These are phyloP conservation scores for Brassica juncea DNA, from an alignment of 345 rosid genomes.

Conservation along the genomic window DNA sequence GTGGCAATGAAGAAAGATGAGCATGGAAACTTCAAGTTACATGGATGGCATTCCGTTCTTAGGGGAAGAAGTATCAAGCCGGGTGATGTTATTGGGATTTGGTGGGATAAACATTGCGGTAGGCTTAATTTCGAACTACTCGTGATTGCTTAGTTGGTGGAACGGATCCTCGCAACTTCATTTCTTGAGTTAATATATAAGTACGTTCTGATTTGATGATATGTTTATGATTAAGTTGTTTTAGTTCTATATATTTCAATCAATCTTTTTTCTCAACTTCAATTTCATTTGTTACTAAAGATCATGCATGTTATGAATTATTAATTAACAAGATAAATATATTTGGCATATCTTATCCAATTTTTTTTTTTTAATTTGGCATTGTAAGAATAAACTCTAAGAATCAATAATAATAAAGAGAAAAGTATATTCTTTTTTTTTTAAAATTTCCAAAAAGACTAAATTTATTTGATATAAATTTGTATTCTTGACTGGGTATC, in stretches of 20 bases:
- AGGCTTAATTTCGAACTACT: background rate
- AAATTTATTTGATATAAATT: too few relatives aligned
- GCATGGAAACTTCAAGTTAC: background rate
- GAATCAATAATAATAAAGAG: too few relatives aligned
- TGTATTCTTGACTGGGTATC: too few relatives aligned
- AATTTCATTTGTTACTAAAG: background rate
- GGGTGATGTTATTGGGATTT: background rate
- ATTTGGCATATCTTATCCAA: background rate
- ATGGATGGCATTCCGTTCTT: background rate
- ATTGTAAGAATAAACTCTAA: background rate
- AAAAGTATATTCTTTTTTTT: too few relatives aligned
- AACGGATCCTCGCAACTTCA: background rate
- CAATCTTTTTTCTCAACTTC: background rate
- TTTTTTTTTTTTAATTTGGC: background rate
- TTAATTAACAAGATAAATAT: background rate
- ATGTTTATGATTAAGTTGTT: background rate
- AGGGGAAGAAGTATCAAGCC: background rate
- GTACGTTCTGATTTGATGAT: background rate
- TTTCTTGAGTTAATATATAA: background rate
- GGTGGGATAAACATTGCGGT: background rate
- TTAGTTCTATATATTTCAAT: background rate
- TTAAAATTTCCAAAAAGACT: too few relatives aligned
- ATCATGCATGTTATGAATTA: background rate
- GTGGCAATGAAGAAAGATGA: background rate
- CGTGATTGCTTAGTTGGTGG: background rate